Evolutionary conservation across 2,329 filamentous ascomycete species (phyloP).

Genomic region (Colletotrichum ledebouriae): DNA sequence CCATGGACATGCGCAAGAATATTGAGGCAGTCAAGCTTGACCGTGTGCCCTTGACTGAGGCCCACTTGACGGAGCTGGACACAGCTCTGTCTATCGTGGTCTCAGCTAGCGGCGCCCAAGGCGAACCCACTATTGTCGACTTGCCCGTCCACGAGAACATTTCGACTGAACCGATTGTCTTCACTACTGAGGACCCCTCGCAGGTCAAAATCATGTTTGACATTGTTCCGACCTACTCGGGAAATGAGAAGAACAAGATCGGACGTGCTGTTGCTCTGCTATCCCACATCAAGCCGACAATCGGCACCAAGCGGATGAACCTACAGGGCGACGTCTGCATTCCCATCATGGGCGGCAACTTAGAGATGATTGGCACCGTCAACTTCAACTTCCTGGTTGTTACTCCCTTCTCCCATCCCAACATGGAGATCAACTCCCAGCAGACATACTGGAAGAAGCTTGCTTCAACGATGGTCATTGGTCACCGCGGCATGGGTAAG

Average conservation of each 20-base stretch:
- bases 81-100: conserved; percentile 94
- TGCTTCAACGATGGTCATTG: conserved; percentile 85
- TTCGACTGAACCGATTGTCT: conserved; percentile 92
- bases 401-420: conserved; percentile 92
- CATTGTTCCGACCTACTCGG: conserved; percentile 94
- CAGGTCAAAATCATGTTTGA: conserved; percentile 95
- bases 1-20: conserved; percentile 91
- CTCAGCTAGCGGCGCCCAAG: conserved; percentile 85
- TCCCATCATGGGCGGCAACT: conserved; percentile 85
- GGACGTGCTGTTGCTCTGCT: conserved; percentile 91
- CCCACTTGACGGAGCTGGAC: conserved; percentile 92
- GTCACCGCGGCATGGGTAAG: conserved; percentile 85
- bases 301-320: conserved; percentile 90
- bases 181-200: conserved; percentile 81
- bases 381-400: conserved; percentile 98
- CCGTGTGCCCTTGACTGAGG: conserved; percentile 86
- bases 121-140: conserved; percentile 91
- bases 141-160: conserved; percentile 95
- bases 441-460: conserved; percentile 98
- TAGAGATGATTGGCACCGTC: conserved; percentile 93
- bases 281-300: conserved; percentile 84
- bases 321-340: conserved; percentile 93
- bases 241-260: conserved; percentile 87
- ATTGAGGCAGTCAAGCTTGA: conserved; percentile 87
- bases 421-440: conserved; percentile 90